Base-by-base conservation (phyloP, 164 flowering plant species). In the Chimonanthus praecox region DNA sequence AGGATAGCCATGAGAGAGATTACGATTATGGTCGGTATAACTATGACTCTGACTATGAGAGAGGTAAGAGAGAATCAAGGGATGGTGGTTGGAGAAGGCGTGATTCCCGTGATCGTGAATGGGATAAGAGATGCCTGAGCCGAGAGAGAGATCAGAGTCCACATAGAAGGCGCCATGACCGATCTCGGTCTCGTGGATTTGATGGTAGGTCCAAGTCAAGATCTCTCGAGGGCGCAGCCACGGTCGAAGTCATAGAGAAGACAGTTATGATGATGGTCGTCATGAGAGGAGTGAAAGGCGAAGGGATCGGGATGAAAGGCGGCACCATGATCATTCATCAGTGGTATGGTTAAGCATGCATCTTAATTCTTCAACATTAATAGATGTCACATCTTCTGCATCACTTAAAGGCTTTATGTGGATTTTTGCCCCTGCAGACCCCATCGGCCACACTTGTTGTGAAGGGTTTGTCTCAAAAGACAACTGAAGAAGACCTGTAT, bases 381-480 rank as follows among this genome's bases (percentile, higher is more conserved):
- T 43, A 44, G 44, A 13, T 9, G 16, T 33, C 44, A n/a, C 33
- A 48, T 5, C 6, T 15, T 73, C 7, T 18, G 60, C 67, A 58
- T 16, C 43, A 47, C n/a, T 58, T 62, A 47, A 62, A 44, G 10
- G 21, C 46, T 11, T 48, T 71, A 64, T 58, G 18, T 5, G n/a
- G 11, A 8, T 20, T 9, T 49, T n/a, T 18, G 75, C 64, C 61
- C 18, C 75, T 78, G 73, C 73, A 96, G 99, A 91, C 89, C 49
- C 98, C 98, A 66, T 92, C 99, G 49, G 92, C 97, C 54, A 96
- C 99, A 67, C 91, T 96, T 75, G 94, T 96, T 76, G 97, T 96
- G 79, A 96, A 92, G 83, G 98, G 99, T 72, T 90, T 96, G 64
- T 92, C 99, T 5, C 97, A 88, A 71, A 96, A 90, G 84, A 94